Evolutionary conservation across 805 yeast genomes (phyloP).

Genomic region (Torulaspora delbrueckii): DNA sequence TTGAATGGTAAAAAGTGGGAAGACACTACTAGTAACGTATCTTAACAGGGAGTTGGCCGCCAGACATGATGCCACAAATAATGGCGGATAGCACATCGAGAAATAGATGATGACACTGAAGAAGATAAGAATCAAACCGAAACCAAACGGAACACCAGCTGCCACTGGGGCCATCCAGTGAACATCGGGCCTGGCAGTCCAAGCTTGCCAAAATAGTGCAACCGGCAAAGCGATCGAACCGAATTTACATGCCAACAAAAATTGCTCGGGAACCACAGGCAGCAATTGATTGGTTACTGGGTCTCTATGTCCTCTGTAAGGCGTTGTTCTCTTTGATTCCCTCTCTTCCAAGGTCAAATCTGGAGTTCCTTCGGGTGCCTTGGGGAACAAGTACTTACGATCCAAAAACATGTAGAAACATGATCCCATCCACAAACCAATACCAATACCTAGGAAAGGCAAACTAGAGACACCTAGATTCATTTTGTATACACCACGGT

Average conservation of each 20-base stretch:
- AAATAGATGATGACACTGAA: conserved; percentile 66
- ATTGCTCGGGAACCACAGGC: conserved; percentile 55
- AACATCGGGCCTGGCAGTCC: conserved; percentile 57
- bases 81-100: conserved; percentile 67
- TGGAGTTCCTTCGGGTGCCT: conserved; percentile 56
- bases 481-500: conserved; percentile 61
- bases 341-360: conserved; percentile 36
- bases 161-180: conserved; percentile 76
- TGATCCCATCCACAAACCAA: conserved; percentile 60
- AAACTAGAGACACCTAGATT: conserved; percentile 57
- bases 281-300: conserved; percentile 46
- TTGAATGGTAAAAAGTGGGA: conserved; percentile 82
- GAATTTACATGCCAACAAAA: conserved; percentile 55
- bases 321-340: conserved; percentile 23
- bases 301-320: conserved; percentile 44
- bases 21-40: conserved; percentile 67
- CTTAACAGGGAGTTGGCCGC: conserved; percentile 84
- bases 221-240: conserved; percentile 66
- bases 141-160: conserved; percentile 76
- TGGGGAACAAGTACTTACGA: conserved; percentile 46
- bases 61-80: conserved; percentile 75
- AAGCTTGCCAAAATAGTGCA: conserved; percentile 74
- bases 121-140: conserved; percentile 66
- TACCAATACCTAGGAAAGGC: conserved; percentile 66
- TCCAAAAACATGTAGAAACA: conserved; percentile 47